These are phyloP conservation scores for Suillus spraguei DNA, from an alignment of 768 basidiomycete species.

Conservation along the genomic window DNA sequence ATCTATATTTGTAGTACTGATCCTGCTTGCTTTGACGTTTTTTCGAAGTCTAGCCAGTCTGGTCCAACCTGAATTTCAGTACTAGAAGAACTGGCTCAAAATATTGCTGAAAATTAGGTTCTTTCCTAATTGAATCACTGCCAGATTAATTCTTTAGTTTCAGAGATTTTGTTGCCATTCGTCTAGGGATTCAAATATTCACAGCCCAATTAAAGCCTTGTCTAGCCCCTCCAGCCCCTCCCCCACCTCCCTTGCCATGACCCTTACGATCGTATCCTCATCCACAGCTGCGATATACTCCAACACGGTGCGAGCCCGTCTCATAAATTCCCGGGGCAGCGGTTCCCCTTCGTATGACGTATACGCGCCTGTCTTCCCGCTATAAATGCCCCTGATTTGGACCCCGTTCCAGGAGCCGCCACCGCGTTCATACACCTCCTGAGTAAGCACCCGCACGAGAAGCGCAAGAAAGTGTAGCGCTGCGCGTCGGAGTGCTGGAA, in stretches of 20 bases:
- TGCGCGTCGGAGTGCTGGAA: slow-evolving; percentile 82
- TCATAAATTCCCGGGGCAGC: slow-evolving; percentile 38
- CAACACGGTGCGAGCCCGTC: slow-evolving; percentile 59
- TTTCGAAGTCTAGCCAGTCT: background rate
- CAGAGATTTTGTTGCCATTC: slow-evolving; percentile 6
- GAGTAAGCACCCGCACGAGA: slow-evolving; percentile 62
- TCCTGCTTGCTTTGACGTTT: background rate
- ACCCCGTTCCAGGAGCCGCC: slow-evolving; percentile 18
- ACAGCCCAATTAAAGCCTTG: slow-evolving; percentile 42
- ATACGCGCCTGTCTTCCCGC: slow-evolving; percentile 11
- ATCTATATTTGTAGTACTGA: background rate
- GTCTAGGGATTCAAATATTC: slow-evolving; percentile 23
- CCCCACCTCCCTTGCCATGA: slow-evolving; percentile 74
- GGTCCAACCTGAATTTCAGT: background rate
- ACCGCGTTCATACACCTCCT: slow-evolving; percentile 47
- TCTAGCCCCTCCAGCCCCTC: slow-evolving; percentile 58
- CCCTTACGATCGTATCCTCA: slow-evolving; percentile 66
- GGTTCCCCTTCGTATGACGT: slow-evolving; percentile 4
- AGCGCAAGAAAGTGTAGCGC: slow-evolving; percentile 82
- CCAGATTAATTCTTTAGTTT: background rate
- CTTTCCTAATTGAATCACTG: background rate
- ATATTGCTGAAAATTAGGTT: background rate
- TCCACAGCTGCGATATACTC: slow-evolving; percentile 74
- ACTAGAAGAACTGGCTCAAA: background rate
- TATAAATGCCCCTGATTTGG: background rate